A percentile compares a stretch with the other conserved stretches of the same genome.
phyloP scores from a whole-genome alignment of 2,329 filamentous ascomycete genomes.

The Paraconiothyrium sp. region DNA sequence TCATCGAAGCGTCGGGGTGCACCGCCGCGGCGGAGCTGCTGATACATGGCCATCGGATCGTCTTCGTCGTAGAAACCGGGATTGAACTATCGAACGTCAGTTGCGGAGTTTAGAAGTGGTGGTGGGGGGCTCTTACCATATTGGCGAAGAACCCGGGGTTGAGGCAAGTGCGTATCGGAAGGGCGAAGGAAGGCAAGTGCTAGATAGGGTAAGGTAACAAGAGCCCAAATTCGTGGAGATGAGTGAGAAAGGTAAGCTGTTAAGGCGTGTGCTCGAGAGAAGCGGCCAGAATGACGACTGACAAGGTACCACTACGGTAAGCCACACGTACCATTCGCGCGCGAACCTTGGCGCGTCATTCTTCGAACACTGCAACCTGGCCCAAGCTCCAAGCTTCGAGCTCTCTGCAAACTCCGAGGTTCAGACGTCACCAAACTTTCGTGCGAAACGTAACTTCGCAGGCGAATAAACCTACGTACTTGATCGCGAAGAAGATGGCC shows the following conservation, averaged over 20 bases:
- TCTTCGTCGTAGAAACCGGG: constrained; percentile 62
- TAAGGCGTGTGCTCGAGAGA: constrained; percentile 10
- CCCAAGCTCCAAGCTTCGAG: constrained; percentile 32
- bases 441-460: background rate
- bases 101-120: constrained; percentile 24
- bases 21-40: constrained; percentile 59
- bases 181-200: background rate
- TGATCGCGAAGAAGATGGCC: constrained; percentile 32
- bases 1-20: constrained; percentile 87
- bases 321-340: constrained; percentile 29
- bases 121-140: constrained; percentile 45
- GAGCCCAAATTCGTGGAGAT: background rate
- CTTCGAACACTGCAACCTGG: constrained; percentile 21
- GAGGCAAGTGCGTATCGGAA: background rate
- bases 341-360: constrained; percentile 23
- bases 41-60: constrained; percentile 64
- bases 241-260: constrained; percentile 13
- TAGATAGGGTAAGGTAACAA: background rate
- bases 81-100: constrained; percentile 48
- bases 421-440: background rate
- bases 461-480: background rate
- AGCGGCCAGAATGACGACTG: constrained; percentile 29
- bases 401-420: background rate
- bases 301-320: constrained; percentile 32
- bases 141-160: constrained; percentile 11